Conservation (phyloP, 225 moss, liverwort and hornwort genomes). For the Polytrichum commune region DNA sequence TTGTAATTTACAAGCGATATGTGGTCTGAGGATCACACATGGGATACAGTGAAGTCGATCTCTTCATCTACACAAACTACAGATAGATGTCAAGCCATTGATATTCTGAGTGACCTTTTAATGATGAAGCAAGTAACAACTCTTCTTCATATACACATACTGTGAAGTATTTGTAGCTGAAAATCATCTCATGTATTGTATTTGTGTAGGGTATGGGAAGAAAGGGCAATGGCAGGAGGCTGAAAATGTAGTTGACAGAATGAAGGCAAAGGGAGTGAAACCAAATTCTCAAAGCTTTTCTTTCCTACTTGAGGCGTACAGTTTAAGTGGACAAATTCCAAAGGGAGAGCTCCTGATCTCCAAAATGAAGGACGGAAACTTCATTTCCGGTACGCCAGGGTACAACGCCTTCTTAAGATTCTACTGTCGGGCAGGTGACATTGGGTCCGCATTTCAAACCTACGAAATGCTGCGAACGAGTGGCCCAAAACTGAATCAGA, state of each 20-base stretch:
- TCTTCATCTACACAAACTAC: too few relatives aligned
- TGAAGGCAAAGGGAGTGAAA: constrained; percentile 49
- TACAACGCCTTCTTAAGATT: constrained; percentile 75
- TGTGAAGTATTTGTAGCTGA: too few relatives aligned
- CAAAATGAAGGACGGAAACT: constrained; percentile 56
- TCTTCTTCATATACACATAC: too few relatives aligned
- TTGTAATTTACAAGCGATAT: too few relatives aligned
- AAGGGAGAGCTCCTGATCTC: constrained; percentile 62
- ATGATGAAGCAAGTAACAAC: too few relatives aligned
- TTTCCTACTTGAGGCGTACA: constrained; percentile 85
- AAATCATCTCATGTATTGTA: not conserved
- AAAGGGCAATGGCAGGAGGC: constrained; percentile 83
- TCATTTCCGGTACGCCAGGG: constrained; percentile 59
- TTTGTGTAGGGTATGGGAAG: constrained; percentile 74
- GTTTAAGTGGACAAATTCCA: constrained; percentile 67
- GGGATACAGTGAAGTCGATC: too few relatives aligned
- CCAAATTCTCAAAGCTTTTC: constrained; percentile 76
- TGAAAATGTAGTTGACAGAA: constrained; percentile 54
- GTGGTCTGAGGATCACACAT: too few relatives aligned
- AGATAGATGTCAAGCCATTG: too few relatives aligned
- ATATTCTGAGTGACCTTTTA: too few relatives aligned
- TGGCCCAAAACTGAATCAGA: constrained; percentile 71
- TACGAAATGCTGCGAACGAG: constrained; percentile 42
- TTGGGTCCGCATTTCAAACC: constrained; percentile 52
- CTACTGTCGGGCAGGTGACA: constrained; percentile 59